Evolutionary conservation across 1,284 basidiomycete genomes (phyloP).

Genomic region (Naganishia albida): DNA sequence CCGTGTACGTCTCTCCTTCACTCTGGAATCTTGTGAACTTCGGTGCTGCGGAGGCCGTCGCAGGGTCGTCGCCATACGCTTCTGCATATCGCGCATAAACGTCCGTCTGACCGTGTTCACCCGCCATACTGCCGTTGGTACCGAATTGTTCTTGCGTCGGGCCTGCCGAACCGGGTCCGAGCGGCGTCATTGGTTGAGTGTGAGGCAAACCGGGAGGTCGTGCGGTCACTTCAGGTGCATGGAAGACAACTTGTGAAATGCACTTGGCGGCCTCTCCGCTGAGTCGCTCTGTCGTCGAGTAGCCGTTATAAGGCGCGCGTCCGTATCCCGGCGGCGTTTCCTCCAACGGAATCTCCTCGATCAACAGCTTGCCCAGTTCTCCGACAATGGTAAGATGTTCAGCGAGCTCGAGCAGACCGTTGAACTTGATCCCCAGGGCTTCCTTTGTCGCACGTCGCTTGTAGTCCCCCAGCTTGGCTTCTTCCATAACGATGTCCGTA

Average conservation of each 20-base stretch:
- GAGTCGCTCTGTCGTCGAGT: constrained; percentile 62
- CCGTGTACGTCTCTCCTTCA: neutral
- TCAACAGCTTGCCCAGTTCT: constrained; percentile 75
- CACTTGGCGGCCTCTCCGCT: constrained; percentile 65
- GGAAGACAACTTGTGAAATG: constrained; percentile 59
- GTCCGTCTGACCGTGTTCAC: constrained; percentile 9
- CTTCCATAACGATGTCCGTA: constrained; percentile 78
- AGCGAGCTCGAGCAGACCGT: constrained; percentile 78
- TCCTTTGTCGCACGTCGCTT: constrained; percentile 66
- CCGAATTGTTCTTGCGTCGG: constrained; percentile 8
- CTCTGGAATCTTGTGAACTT: constrained; percentile 23
- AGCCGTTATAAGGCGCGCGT: constrained; percentile 68
- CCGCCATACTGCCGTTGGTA: neutral
- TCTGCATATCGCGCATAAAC: constrained; percentile 29
- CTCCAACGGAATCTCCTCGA: constrained; percentile 78
- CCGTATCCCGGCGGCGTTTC: constrained; percentile 76
- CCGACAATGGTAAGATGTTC: constrained; percentile 83
- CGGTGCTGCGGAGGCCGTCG: constrained; percentile 2
- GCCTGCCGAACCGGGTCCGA: constrained; percentile 16
- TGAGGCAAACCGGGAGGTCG: constrained; percentile 34
- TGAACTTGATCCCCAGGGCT: constrained; percentile 84
- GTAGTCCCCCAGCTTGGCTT: constrained; percentile 78
- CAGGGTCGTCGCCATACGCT: constrained; percentile 32
- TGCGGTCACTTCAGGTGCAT: constrained; percentile 36
- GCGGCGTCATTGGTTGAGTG: constrained; percentile 15